These are phyloP conservation scores for Urtica urens DNA, from an alignment of 306 rosid species.

Conservation along the genomic window DNA sequence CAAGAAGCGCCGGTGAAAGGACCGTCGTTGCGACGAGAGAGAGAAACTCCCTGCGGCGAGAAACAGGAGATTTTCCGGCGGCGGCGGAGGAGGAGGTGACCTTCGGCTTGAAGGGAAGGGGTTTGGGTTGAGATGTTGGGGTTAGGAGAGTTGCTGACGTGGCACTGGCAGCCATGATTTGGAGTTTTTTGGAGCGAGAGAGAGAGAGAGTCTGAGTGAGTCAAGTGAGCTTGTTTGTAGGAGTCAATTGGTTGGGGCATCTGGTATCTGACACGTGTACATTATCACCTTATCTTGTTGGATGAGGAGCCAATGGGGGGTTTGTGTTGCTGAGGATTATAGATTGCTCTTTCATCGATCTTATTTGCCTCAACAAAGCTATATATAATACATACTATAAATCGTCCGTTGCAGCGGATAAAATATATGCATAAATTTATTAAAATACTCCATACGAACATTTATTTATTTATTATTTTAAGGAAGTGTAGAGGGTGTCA, in stretches of 20 bases:
- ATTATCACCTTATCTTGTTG: constrained; percentile 79
- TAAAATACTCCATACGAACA: too few species aligned
- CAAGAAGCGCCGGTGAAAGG: constrained; percentile 22
- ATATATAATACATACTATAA: not conserved
- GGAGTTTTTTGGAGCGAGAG: not conserved
- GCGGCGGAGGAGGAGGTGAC: not conserved
- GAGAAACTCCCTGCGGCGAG: constrained; percentile 64
- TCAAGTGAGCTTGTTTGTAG: constrained; percentile 17
- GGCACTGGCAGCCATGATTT: constrained; percentile 6
- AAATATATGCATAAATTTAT: too few species aligned
- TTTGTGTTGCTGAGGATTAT: constrained; percentile 1
- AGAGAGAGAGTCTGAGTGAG: too few species aligned
- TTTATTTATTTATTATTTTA: too few species aligned
- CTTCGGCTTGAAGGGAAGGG: constrained; percentile 30
- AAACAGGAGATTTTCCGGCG: not conserved
- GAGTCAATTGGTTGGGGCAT: constrained; percentile 1
- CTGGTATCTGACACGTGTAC: constrained; percentile 67
- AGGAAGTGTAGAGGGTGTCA: too few species aligned
- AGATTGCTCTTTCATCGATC: not conserved
- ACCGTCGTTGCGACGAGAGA: constrained; percentile 32
- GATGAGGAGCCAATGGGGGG: constrained; percentile 41
- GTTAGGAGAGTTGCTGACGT: constrained; percentile 61
- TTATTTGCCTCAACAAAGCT: too few species aligned
- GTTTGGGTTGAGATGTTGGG: constrained; percentile 68
- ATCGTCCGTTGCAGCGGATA: too few species aligned